Percentiles rank a stretch among this genome's conserved stretches.
These are phyloP conservation scores for Fusarium sarcochroum DNA, from an alignment of 2,329 filamentous ascomycete species.

Conservation along the genomic window DNA sequence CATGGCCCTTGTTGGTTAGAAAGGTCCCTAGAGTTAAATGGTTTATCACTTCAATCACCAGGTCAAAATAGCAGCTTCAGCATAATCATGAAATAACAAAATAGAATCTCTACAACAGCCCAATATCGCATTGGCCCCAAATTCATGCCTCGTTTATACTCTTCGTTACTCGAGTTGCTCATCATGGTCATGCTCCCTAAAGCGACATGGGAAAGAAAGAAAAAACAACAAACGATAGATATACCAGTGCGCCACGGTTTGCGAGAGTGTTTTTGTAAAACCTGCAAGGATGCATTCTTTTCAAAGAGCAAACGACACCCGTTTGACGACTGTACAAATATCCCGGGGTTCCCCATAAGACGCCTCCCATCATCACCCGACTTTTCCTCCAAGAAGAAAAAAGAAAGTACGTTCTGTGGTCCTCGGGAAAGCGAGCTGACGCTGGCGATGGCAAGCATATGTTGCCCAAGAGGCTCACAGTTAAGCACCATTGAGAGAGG, in stretches of 20 bases:
- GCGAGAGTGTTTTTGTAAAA: slow-evolving; percentile 43
- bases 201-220: slow-evolving; percentile 24
- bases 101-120: slow-evolving; percentile 34
- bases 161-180: slow-evolving; percentile 40
- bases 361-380: slow-evolving; percentile 50
- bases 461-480: slow-evolving; percentile 50
- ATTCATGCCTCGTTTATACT: slow-evolving; percentile 38
- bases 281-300: slow-evolving; percentile 49
- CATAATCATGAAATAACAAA: slow-evolving; percentile 5
- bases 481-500: slow-evolving; percentile 48
- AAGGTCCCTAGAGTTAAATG: too few species aligned
- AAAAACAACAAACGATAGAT: slow-evolving; percentile 32
- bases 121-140: slow-evolving; percentile 22
- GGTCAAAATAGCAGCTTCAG: too few species aligned
- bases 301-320: slow-evolving; percentile 49
- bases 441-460: slow-evolving; percentile 39
- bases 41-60: neutral
- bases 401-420: slow-evolving; percentile 48
- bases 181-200: slow-evolving; percentile 38
- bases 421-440: slow-evolving; percentile 43
- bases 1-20: neutral
- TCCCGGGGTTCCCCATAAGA: slow-evolving; percentile 49
- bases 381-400: slow-evolving; percentile 49
- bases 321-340: slow-evolving; percentile 51
- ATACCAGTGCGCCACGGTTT: slow-evolving; percentile 42